Evolutionary conservation across 768 basidiomycete genomes (phyloP), one percentile per base, ranked within the genome.

Genomic region (Dictyophora rubrovolvata): DNA sequence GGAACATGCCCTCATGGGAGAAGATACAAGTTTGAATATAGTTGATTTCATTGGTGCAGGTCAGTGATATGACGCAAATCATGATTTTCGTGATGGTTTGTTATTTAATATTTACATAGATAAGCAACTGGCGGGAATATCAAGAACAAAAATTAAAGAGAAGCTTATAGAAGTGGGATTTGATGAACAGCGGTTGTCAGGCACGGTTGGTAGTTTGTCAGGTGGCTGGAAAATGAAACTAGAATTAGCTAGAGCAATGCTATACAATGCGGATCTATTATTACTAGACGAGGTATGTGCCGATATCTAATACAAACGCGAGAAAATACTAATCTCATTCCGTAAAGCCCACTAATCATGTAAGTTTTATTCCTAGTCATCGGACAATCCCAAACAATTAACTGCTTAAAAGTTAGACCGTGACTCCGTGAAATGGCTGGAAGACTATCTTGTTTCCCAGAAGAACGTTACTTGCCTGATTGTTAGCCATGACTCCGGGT

Each of bases 191-290:
- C 80, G 90, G 60, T 94, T 97, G 73, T 73, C 80, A 46, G 89
- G 95, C 65, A 74, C 81, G 54, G 93, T 97, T 61, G 92, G 88
- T 52, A 86, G 89, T 47, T 76, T 97, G 61, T 96, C 93, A 14
- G 95, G 95, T 66, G 94, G 95, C 48, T 98, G 94, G 94, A 98
- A 98, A 77, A 97, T 98, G 94, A 96, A 96, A 72, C 81, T 97
- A 55, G 94, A 97, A 70, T 80, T 98, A 46, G 93, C 92, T 8
- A 78, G 94, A 64, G 95, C 94, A 12, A 98, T 98, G 93, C 75
- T 97, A 54, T 94, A 95, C 75, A 93, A 94, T 65, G 94, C 89
- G 11, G 88, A 90, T 72, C 75, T 90, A 36, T 77, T 90, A 12
- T 75, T 90, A 52, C 80, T 90, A n/a, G 88, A 94, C 66, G 93